Evolutionary conservation across 2,329 filamentous ascomycete genomes (phyloP), one percentile per base, ranked within the genome.

Genomic region (Alternaria burnsii): DNA sequence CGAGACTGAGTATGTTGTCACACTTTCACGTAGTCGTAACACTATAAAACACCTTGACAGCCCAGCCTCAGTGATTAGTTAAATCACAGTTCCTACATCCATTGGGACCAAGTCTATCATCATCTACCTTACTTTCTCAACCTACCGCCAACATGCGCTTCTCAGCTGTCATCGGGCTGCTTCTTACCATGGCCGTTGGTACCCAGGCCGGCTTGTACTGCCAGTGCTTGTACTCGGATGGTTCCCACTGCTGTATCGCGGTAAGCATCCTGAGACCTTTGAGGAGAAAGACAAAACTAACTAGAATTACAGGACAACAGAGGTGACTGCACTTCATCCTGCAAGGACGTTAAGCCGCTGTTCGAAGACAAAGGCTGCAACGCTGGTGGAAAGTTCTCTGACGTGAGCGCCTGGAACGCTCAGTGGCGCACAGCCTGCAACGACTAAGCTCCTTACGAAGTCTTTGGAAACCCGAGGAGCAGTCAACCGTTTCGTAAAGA

Each of bases 161-260:
- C 36, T 41, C 50, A 10, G 10, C 50, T 16, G 22, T 41, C 16
- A 16, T 52, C 8, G 24, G 34, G 16, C 9, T 52, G n/a, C 16
- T 52, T n/a, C 36, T 52, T 30, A 41, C 50, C 18, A 52, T 52
- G 34, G 50, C 50, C 24, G 22, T 52, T 30, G 50, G 50, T 41
- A 41, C 36, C 10, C 34, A 52, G 50, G 50, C 50, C 3, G 22
- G 14, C 26, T 3, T 11, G 14, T 52, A 52, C 50, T 52, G 34
- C 34, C 36, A 52, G 24, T 52, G 50, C 50, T 30, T 52, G n/a
- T 52, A 52, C 50, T 14, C 22, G 12, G 22, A 52, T 10, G 24
- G 50, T 40, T 41, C 50, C 34, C 36, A 52, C n/a, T 52, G 50
- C 16, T 52, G 50, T 30, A 16, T 52, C 36, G 22, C 50, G 16